Conservation (phyloP, 306 rosid species). For the Ormosia emarginata region DNA sequence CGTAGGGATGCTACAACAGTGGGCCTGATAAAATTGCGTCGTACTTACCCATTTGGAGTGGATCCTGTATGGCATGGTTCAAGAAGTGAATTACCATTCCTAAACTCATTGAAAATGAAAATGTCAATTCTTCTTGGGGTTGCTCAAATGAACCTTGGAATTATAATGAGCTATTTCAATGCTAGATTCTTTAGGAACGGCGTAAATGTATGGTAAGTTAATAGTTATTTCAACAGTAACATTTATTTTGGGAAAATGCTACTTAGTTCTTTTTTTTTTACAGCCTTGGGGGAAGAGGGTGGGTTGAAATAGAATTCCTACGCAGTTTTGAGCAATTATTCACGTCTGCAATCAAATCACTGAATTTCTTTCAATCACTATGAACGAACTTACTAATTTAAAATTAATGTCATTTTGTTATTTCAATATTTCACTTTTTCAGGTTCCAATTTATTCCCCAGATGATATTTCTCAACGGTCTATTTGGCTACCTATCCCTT, state of each 20-base stretch:
- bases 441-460: slow-evolving; percentile 96
- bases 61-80: slow-evolving; percentile 98
- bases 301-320: background rate
- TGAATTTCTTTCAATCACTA: background rate
- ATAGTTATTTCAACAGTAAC: background rate
- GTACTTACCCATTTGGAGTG: slow-evolving; percentile 90
- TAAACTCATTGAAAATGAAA: slow-evolving; percentile 97
- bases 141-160: slow-evolving; percentile 98
- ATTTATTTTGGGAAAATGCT: slow-evolving; percentile 1
- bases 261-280: background rate
- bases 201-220: slow-evolving; percentile 76
- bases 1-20: slow-evolving; percentile 77
- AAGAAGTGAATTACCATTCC: slow-evolving; percentile 94
- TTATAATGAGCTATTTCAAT: slow-evolving; percentile 78
- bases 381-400: slow-evolving; percentile 9
- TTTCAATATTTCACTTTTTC: slow-evolving; percentile 29
- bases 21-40: slow-evolving; percentile 78
- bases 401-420: slow-evolving; percentile 21
- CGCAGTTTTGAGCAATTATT: background rate
- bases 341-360: slow-evolving; percentile 8
- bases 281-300: background rate
- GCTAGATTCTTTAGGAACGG: slow-evolving; percentile 66
- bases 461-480: slow-evolving; percentile 84
- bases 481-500: slow-evolving; percentile 86
- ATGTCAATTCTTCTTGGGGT: slow-evolving; percentile 97